A percentile compares a stretch with the other conserved stretches of the same genome.
phyloP scores from a whole-genome alignment of 768 basidiomycete species.

The Tricholoma sp. region DNA sequence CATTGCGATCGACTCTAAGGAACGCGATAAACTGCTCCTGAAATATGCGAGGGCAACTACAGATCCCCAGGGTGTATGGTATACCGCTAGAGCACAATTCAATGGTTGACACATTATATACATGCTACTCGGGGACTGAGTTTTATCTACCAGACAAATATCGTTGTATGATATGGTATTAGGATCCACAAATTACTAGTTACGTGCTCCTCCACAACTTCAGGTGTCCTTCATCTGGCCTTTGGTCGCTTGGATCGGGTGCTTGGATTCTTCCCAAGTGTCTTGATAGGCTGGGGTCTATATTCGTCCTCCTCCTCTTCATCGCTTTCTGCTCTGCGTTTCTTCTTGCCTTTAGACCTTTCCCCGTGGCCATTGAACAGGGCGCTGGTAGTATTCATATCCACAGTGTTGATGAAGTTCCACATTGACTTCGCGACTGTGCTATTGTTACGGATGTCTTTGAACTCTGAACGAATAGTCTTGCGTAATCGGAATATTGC shows the following conservation, averaged over 20 bases:
- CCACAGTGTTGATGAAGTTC: constrained; percentile 42
- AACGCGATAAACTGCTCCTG: constrained; percentile 80
- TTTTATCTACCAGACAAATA: neutral
- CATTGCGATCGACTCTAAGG: constrained; percentile 79
- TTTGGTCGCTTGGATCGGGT: constrained; percentile 36
- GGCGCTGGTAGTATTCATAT: constrained; percentile 26
- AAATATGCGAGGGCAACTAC: constrained; percentile 82
- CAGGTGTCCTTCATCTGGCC: constrained; percentile 4
- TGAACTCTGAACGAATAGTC: constrained; percentile 48
- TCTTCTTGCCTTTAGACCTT: constrained; percentile 21
- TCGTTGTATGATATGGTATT: neutral
- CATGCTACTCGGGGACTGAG: neutral
- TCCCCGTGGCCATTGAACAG: constrained; percentile 8
- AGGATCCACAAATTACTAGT: neutral
- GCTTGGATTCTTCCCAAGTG: constrained; percentile 30
- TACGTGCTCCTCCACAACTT: neutral
- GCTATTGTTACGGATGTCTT: constrained; percentile 62
- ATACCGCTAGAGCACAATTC: constrained; percentile 66
- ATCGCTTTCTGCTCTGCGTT: constrained; percentile 26
- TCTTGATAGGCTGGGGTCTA: constrained; percentile 37
- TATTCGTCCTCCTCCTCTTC: constrained; percentile 45
- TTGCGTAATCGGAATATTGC: constrained; percentile 55
- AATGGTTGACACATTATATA: constrained; percentile 29
- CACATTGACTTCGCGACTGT: constrained; percentile 53
- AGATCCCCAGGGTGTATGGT: constrained; percentile 64